These are phyloP conservation scores for Cenchrus purpureus DNA, from an alignment of 176 grass and related monocot genomes.

Conservation along the genomic window DNA sequence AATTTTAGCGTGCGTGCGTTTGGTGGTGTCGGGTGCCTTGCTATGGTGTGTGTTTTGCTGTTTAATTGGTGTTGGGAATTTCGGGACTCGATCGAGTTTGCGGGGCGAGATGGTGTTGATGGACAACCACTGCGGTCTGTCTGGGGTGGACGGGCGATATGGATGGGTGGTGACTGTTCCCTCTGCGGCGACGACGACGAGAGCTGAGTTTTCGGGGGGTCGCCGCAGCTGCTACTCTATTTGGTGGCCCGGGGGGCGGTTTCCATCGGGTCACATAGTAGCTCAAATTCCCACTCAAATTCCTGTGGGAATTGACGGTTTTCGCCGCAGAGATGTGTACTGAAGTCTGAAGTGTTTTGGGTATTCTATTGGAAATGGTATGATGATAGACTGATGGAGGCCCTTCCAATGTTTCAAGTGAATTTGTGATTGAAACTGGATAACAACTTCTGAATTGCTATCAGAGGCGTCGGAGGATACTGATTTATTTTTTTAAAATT, in stretches of 20 bases:
- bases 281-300: background rate
- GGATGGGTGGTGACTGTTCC: background rate
- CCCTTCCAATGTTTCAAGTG: background rate
- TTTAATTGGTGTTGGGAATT: background rate
- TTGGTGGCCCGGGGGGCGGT: background rate
- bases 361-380: background rate
- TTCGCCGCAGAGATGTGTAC: background rate
- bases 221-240: background rate
- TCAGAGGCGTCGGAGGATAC: background rate
- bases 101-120: background rate
- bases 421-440: slow-evolving; percentile 1
- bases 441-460: background rate
- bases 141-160: background rate
- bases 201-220: background rate
- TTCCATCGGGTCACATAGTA: background rate
- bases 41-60: background rate
- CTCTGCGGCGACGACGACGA: background rate
- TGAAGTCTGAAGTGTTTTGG: background rate
- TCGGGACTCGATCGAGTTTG: background rate
- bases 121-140: slow-evolving; percentile 5
- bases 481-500: background rate
- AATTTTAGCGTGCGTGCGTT: slow-evolving; percentile 4
- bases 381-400: background rate
- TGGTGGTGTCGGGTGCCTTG: background rate
- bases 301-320: background rate